Base-by-base conservation (phyloP, 164 flowering plant species). In the Berberis vulgaris region DNA sequence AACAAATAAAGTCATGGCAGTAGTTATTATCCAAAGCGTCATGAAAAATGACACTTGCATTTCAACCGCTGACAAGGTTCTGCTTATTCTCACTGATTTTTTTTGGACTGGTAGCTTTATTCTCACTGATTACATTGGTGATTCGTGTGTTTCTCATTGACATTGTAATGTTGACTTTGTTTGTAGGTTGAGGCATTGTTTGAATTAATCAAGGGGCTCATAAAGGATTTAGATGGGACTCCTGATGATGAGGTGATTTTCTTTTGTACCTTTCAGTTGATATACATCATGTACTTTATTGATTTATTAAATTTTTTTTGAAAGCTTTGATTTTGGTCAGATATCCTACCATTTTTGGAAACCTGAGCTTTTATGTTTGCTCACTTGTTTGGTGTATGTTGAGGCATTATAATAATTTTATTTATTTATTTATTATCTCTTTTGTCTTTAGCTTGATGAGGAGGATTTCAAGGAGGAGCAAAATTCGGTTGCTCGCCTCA, bases 381-480 rank as follows among this genome's bases (percentile, higher is more conserved):
- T 26, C 26, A 26, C 26, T 26, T 26, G 26, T 26, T 26, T 26
- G 26, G 26, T 26, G 26, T 26, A 26, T 26, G 26, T 26, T 26
- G 26, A 26, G 26, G 26, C 26, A 26, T 26, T 26, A 26, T 26
- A 26, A 26, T 26, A 26, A 26, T 26, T 26, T 26, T 26, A 26
- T 26, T 26, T 26, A 26, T 26, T 26, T 26, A 26, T 26, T 26
- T 46, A 46, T 46, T 65, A 4, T 8, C 56, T 49, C 41, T 50
- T 66, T 45, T 42, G 5, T 50, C 54, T 50, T 46, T 69, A 89
- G 97, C 74, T 87, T 74, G 99, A 94, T 79, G 99, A 94, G 71
- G 99, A 94, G 71, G 99, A 94, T 76, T 94, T 94, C 73, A 82
- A 81, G 68, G 99, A 94, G 74, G 99, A 94, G 79, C 99, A 94